Conservation (phyloP, 2,329 filamentous ascomycete species). For the Cadophora sp. region DNA sequence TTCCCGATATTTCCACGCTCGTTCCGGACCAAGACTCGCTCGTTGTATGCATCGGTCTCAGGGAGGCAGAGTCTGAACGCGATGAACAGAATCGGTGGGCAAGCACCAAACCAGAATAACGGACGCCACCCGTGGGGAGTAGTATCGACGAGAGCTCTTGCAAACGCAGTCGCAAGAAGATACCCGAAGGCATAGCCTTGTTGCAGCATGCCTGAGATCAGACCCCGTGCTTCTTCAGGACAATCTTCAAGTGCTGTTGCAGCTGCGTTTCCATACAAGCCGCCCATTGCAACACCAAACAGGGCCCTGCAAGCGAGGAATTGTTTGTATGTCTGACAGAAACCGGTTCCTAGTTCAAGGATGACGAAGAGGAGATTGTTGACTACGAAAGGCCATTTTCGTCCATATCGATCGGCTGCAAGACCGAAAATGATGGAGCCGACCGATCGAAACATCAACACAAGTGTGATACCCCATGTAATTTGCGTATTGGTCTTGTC, state of each 20-base stretch:
- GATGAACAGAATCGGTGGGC: constrained; percentile 82
- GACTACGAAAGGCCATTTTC: constrained; percentile 80
- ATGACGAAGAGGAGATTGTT: constrained; percentile 77
- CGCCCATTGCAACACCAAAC: constrained; percentile 84
- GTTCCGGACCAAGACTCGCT: constrained; percentile 69
- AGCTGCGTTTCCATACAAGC: constrained; percentile 78
- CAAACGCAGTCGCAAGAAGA: constrained; percentile 74
- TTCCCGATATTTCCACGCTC: constrained; percentile 66
- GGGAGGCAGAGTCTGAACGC: constrained; percentile 77
- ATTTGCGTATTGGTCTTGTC: constrained; percentile 64
- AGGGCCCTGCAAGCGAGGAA: constrained; percentile 78
- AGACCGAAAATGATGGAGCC: constrained; percentile 80
- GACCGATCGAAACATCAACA: constrained; percentile 76
- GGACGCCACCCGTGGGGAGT: constrained; percentile 83
- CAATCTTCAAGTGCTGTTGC: constrained; percentile 76
- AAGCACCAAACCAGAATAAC: constrained; percentile 87
- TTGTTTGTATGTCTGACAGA: constrained; percentile 67
- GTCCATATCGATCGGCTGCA: constrained; percentile 78
- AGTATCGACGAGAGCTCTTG: constrained; percentile 74
- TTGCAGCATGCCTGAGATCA: constrained; percentile 84
- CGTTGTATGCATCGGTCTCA: constrained; percentile 77
- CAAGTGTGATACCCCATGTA: constrained; percentile 77
- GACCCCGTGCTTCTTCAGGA: constrained; percentile 61
- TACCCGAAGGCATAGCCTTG: constrained; percentile 85
- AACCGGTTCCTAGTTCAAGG: constrained; percentile 79